Evolutionary conservation across 2,329 filamentous ascomycete species (phyloP).

Genomic region (Dothideomycetes sp.): DNA sequence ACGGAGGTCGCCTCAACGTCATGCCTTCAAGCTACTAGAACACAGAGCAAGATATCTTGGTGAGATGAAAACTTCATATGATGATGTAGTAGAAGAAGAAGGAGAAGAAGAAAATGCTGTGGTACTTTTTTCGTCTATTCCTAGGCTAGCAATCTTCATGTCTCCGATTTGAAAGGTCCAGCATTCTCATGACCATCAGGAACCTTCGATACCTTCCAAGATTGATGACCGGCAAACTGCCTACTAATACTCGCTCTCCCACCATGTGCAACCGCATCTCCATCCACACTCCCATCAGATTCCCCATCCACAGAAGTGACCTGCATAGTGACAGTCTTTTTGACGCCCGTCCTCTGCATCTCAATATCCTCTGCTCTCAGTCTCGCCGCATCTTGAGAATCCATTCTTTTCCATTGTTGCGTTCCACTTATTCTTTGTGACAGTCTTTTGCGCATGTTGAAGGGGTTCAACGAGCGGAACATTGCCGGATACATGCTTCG

Average conservation of each 20-base stretch:
- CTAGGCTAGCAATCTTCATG: neutral
- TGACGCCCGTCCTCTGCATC: conserved; percentile 2
- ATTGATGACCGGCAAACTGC: too few species aligned
- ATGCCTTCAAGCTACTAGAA: conserved; percentile 45
- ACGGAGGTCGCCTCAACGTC: conserved; percentile 51
- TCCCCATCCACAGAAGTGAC: neutral
- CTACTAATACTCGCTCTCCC: too few species aligned
- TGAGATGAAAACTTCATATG: neutral
- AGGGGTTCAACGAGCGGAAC: neutral
- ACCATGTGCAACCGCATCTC: too few species aligned
- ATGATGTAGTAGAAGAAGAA: too few species aligned
- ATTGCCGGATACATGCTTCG: conserved; percentile 13
- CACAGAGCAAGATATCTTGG: neutral
- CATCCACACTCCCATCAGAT: too few species aligned
- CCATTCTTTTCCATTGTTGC: conserved; percentile 4
- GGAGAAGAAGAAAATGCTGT: too few species aligned
- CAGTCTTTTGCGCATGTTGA: neutral
- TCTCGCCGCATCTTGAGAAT: neutral
- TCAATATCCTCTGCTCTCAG: conserved; percentile 1
- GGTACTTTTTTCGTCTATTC: neutral
- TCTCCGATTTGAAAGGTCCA: neutral
- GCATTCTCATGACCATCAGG: neutral
- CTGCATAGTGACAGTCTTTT: neutral
- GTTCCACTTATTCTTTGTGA: neutral
- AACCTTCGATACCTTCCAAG: neutral